These are phyloP conservation scores for Ensete ventricosum DNA, from an alignment of 176 grass and related monocot genomes.

Conservation along the genomic window DNA sequence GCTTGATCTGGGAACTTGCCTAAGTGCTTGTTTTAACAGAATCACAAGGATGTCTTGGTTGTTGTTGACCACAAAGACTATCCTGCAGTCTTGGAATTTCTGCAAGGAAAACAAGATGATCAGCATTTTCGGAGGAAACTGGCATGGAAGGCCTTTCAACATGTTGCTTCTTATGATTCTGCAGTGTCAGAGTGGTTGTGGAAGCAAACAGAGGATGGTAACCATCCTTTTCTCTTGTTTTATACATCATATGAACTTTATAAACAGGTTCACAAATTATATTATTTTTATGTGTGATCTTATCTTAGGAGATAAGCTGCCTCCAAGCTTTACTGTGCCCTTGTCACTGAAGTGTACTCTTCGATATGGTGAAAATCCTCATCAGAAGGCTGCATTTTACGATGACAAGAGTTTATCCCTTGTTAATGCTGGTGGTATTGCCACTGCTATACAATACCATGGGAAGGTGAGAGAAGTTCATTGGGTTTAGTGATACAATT, in stretches of 20 bases:
- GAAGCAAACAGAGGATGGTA: slow-evolving; percentile 65
- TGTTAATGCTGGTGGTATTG: slow-evolving; percentile 64
- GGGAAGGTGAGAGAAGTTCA: slow-evolving; percentile 45
- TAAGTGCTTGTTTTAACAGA: slow-evolving; percentile 9
- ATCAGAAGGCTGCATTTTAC: slow-evolving; percentile 90
- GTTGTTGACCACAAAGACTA: slow-evolving; percentile 26
- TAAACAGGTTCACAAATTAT: not conserved
- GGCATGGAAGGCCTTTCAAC: slow-evolving; percentile 87
- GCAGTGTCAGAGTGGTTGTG: slow-evolving; percentile 77
- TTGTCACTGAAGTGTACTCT: slow-evolving; percentile 54
- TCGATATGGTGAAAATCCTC: slow-evolving; percentile 94
- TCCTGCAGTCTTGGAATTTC: slow-evolving; percentile 23
- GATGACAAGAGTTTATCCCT: slow-evolving; percentile 73
- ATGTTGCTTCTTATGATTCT: slow-evolving; percentile 77
- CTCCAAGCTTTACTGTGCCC: slow-evolving; percentile 70
- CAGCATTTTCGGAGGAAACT: slow-evolving; percentile 56
- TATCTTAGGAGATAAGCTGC: slow-evolving; percentile 47
- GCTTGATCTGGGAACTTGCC: not conserved
- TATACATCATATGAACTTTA: not conserved
- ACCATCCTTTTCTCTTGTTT: not conserved
- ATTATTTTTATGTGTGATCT: not conserved
- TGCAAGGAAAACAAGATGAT: slow-evolving; percentile 34
- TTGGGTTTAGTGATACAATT: not conserved
- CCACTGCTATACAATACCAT: slow-evolving; percentile 80
- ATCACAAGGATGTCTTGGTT: slow-evolving; percentile 30